Evolutionary conservation across 2,329 filamentous ascomycete species (phyloP), one percentile per base, ranked within the genome.

Genomic region (Phyllosticta citribraziliensis): DNA sequence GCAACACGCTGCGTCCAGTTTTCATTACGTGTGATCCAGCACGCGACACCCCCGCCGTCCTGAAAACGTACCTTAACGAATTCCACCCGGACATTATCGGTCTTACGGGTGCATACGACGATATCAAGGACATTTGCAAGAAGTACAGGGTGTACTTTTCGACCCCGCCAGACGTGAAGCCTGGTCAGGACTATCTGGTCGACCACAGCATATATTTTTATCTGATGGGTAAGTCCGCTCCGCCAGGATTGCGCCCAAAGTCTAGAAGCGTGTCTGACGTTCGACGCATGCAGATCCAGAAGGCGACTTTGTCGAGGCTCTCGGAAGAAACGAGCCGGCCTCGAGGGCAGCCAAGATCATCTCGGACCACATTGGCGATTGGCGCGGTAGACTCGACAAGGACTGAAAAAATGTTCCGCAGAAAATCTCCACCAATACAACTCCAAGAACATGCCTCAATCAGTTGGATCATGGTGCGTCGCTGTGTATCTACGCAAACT

Each of bases 121-220:
- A 96, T 77, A 88, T 97, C 70, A 97, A 96, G 81, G 82, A 88
- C 65, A 86, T 95, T 61, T 99, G 94, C 81, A 97, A 96, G 80
- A 88, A 88, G 66, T 99, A 97, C 75, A 83, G 94, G 20, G 94
- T 99, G 60, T 99, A 99, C 78, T 99, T 99, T 70, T 94, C 89
- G 71, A 99, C 94, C 55, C 94, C 94, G 35, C 81, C 84, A 68
- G 83, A 91, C 65, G 89, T 97, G 61, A 88, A 92, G 80, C 88
- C 91, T 0, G 94, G 93, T 1, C 89, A 97, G 79, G 94, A 99
- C 75, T 99, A 99, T 73, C 76, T 99, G 68, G 94, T 99, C 12
- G 94, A 99, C 74, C 94, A 99, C 78, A 97, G 91, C 75, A 99
- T 99, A 68, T 99, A 99, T 80, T 99, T 99, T 70, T 99, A 99